Evolutionary conservation across 1,284 basidiomycete species (phyloP).

Genomic region (Agaricales sp.): DNA sequence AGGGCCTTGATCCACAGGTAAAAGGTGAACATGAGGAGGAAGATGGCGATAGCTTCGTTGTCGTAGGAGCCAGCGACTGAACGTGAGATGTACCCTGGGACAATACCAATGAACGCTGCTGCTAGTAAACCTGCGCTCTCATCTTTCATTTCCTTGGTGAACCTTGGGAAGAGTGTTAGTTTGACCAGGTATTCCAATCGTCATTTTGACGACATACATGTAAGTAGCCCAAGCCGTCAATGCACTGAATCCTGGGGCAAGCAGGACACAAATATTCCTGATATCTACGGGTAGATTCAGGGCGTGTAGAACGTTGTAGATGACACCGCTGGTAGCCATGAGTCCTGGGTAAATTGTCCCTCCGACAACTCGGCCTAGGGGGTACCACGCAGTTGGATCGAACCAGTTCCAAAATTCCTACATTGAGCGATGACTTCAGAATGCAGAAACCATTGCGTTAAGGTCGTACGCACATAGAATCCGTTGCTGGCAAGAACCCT

Average conservation of each 20-base stretch:
- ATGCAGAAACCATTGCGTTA: no score
- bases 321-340: slow-evolving; percentile 96
- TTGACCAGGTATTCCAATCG: no score
- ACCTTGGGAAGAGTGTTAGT: slow-evolving; percentile 49
- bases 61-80: slow-evolving; percentile 99
- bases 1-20: slow-evolving; percentile 96
- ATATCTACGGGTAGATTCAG: slow-evolving; percentile 96
- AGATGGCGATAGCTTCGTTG: slow-evolving; percentile 99
- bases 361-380: slow-evolving; percentile 94
- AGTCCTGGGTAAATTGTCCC: slow-evolving; percentile 97
- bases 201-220: slow-evolving; percentile 46
- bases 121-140: slow-evolving; percentile 92
- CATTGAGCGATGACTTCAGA: slow-evolving; percentile 12
- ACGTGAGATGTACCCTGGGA: slow-evolving; percentile 96
- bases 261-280: slow-evolving; percentile 92
- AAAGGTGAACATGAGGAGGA: slow-evolving; percentile 99
- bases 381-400: slow-evolving; percentile 98
- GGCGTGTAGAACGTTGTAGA: slow-evolving; percentile 84
- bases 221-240: slow-evolving; percentile 98
- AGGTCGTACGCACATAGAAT: slow-evolving; percentile 69
- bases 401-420: slow-evolving; percentile 99
- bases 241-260: slow-evolving; percentile 95
- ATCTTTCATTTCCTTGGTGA: slow-evolving; percentile 91
- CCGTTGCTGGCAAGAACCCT: slow-evolving; percentile 81
- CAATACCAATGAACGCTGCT: slow-evolving; percentile 98